Base-by-base conservation (phyloP, 208 protist species). In the Wallacemonas sp. region DNA sequence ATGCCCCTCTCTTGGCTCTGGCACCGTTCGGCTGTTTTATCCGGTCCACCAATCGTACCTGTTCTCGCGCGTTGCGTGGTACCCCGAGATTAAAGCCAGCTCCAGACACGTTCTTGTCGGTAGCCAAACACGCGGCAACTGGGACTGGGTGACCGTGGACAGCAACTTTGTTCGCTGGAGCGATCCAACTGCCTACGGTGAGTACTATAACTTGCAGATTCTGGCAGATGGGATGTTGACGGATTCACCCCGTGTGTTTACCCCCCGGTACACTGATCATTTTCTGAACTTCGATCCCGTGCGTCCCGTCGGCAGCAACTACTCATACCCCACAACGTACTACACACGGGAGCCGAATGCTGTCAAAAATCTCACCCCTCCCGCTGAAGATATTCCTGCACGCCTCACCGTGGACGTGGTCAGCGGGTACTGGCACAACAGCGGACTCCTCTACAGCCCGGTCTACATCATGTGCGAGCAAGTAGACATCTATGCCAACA, bases 371-470 rank as follows among this genome's bases (percentile, higher is more conserved):
- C 7, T 49, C 44, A 23, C 44, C 20, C 12, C 8, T 5, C 20
- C 44, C 7, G n/a, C n/a, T n/a, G n/a, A n/a, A n/a, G 20, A 23
- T 25, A 12, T 49, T 49, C 44, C 44, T 49, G 18, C 11, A 22
- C 44, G 44, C 44, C 8, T 25, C 11, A 18, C 20, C 5, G n/a
- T 49, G 44, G 44, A 49, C 44, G 44, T 49, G 12, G 44, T 49
- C 20, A 49, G 44, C 44, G 44, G 44, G 18, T 49, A 49, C 20
- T 49, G 44, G 44, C 44, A 49, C 44, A 49, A 49, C 44, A 49
- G 44, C 44, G 18, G 44, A 7, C 44, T 49, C 18, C 44, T 26
- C 44, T 49, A 49, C 44, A 49, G 44, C 44, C 44, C 44, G 7
- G 44, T 49, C 20, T 49, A 49, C 20, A 16, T 49, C 44, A 23